These are phyloP conservation scores for Otatea glauca DNA, from an alignment of 176 grass and related monocot genomes.

Conservation along the genomic window DNA sequence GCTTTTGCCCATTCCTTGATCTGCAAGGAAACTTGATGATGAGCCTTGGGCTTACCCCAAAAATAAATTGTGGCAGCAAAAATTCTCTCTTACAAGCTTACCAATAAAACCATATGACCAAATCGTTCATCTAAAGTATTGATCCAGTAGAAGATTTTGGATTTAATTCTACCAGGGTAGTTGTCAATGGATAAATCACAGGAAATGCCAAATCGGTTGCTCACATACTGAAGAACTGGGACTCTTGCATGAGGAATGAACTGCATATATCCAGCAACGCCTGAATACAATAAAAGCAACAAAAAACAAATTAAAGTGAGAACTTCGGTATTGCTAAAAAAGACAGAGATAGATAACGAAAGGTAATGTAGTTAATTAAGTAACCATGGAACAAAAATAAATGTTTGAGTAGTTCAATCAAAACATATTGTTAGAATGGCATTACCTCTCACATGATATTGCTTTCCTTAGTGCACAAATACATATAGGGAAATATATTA, in stretches of 20 bases:
- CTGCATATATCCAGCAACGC: slow-evolving; percentile 55
- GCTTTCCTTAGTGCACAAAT: slow-evolving; percentile 3
- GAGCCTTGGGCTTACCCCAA: slow-evolving; percentile 36
- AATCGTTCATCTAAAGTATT: slow-evolving; percentile 81
- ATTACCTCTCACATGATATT: slow-evolving; percentile 21
- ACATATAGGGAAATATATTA: background rate
- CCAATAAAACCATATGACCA: slow-evolving; percentile 92
- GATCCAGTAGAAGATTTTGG: slow-evolving; percentile 78
- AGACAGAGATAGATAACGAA: background rate
- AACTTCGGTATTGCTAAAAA: background rate
- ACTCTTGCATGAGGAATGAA: slow-evolving; percentile 91
- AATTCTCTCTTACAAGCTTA: slow-evolving; percentile 41
- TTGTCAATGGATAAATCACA: slow-evolving; percentile 92
- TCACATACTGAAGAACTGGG: slow-evolving; percentile 78
- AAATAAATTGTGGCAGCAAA: slow-evolving; percentile 8
- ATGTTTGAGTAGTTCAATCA: background rate
- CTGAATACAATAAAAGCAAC: slow-evolving; percentile 54
- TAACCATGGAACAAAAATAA: slow-evolving; percentile 3
- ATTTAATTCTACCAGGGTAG: slow-evolving; percentile 75
- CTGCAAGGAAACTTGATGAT: slow-evolving; percentile 56
- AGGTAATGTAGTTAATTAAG: slow-evolving; percentile 11
- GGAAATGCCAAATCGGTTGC: slow-evolving; percentile 64
- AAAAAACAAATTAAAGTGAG: slow-evolving; percentile 35
- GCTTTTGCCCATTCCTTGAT: slow-evolving; percentile 99
- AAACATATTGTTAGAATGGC: slow-evolving; percentile 14